Percentiles rank a stretch among this genome's conserved stretches.
phyloP scores from a whole-genome alignment of 148 eudicot species.

The Salicornia ramosissima region DNA sequence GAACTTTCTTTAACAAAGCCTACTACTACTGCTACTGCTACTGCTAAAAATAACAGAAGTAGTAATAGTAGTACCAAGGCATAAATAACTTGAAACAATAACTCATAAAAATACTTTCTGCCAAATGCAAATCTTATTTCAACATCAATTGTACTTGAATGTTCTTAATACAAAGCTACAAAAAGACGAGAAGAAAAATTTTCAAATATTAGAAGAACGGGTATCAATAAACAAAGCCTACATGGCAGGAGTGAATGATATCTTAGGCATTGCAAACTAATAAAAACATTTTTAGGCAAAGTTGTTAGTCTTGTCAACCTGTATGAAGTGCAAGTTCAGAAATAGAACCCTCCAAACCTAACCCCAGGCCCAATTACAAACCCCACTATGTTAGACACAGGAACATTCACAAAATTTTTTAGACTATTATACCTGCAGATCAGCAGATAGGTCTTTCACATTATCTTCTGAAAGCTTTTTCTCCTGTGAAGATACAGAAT shows the following conservation, averaged over 20 bases:
- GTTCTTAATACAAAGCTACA: not conserved
- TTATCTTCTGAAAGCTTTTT: constrained; percentile 94
- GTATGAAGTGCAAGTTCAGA: not conserved
- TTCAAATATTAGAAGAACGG: too few relatives aligned
- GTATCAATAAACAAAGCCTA: not conserved
- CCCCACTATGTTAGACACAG: not conserved
- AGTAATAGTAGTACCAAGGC: too few relatives aligned
- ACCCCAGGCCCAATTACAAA: not conserved
- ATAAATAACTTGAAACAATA: not conserved
- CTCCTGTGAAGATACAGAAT: constrained; percentile 50
- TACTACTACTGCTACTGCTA: too few relatives aligned
- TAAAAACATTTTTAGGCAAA: not conserved
- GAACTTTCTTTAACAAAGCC: too few relatives aligned
- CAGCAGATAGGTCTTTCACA: constrained; percentile 75
- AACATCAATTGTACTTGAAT: not conserved
- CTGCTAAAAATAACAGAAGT: too few relatives aligned
- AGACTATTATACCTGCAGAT: constrained; percentile 63
- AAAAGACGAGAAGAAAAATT: not conserved
- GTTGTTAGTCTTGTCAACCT: not conserved
- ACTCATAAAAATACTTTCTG: not conserved
- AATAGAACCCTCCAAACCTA: not conserved
- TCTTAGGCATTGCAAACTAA: not conserved
- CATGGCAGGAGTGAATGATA: not conserved
- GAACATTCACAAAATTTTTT: not conserved
- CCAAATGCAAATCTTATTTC: not conserved